Conservation (phyloP, 345 rosid species). For the Combretum micranthum region DNA sequence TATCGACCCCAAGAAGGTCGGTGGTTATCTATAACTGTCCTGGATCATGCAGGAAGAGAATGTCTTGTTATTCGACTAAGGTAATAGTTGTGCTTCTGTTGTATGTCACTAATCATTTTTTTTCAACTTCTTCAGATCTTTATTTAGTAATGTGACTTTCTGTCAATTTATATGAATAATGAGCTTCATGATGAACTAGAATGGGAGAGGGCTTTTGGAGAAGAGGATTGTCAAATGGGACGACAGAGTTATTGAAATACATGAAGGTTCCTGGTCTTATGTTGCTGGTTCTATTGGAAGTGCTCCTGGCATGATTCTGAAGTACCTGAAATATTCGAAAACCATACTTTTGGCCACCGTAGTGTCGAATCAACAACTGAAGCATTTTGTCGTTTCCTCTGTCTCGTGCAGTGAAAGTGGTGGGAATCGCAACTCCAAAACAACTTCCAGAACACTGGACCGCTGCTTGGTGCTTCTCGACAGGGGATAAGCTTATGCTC, state of each 20-base stretch:
- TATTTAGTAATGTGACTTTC: background rate
- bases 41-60: slow-evolving; percentile 84
- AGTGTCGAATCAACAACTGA: background rate
- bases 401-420: slow-evolving; percentile 87
- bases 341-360: background rate
- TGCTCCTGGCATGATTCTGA: slow-evolving; percentile 71
- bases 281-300: slow-evolving; percentile 78
- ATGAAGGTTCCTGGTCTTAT: slow-evolving; percentile 88
- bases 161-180: background rate
- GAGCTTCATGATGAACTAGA: slow-evolving; percentile 18
- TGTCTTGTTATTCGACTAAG: slow-evolving; percentile 72
- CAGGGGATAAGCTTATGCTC: slow-evolving; percentile 64
- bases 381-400: slow-evolving; percentile 16
- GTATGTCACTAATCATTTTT: background rate
- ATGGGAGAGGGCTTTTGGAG: slow-evolving; percentile 85
- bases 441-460: slow-evolving; percentile 48
- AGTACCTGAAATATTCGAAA: background rate
- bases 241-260: slow-evolving; percentile 66
- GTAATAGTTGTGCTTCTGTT: slow-evolving; percentile 19
- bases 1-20: slow-evolving; percentile 84
- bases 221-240: slow-evolving; percentile 71
- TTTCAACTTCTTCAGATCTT: too few relatives aligned
- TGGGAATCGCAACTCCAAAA: slow-evolving; percentile 71
- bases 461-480: slow-evolving; percentile 67
- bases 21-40: slow-evolving; percentile 90